Evolutionary conservation across 192 early-diverging fungal genomes (phyloP).

Genomic region (Backusella sp.): DNA sequence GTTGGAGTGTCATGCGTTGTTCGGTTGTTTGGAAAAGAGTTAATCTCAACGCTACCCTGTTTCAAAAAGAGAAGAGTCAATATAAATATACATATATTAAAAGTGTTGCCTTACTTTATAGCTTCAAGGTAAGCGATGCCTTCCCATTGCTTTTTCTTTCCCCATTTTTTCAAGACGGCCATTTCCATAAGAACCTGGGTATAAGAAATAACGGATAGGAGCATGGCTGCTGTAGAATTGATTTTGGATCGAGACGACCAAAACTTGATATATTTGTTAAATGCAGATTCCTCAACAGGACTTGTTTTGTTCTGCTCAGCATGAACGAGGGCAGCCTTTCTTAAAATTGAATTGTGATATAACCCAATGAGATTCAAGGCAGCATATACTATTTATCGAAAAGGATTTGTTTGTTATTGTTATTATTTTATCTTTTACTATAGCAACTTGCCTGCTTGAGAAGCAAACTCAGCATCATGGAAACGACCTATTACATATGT

Average conservation of each 20-base stretch:
- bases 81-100: neutral
- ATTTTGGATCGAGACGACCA: conserved; percentile 40
- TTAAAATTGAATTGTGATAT: conserved; percentile 85
- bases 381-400: conserved; percentile 63
- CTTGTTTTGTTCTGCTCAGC: conserved; percentile 19
- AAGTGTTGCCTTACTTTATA: conserved; percentile 27
- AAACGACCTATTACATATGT: conserved; percentile 69
- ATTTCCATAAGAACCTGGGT: conserved; percentile 42
- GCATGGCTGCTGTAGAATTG: conserved; percentile 45
- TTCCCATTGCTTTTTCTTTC: conserved; percentile 21
- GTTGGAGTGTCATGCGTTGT: conserved; percentile 58
- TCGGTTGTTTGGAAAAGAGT: conserved; percentile 50
- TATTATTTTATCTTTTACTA: neutral
- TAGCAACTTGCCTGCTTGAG: conserved; percentile 66
- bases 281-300: conserved; percentile 36
- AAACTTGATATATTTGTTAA: conserved; percentile 74
- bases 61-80: neutral
- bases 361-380: conserved; percentile 76
- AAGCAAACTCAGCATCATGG: conserved; percentile 87
- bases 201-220: conserved; percentile 60
- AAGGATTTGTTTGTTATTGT: neutral
- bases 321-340: conserved; percentile 42
- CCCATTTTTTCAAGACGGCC: conserved; percentile 27
- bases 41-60: conserved; percentile 48
- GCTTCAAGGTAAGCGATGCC: conserved; percentile 25